A percentile compares a stretch with the other conserved stretches of the same genome.
These are phyloP conservation scores for Moesziomyces sp. DNA, from an alignment of 1,284 basidiomycete genomes.

Conservation along the genomic window DNA sequence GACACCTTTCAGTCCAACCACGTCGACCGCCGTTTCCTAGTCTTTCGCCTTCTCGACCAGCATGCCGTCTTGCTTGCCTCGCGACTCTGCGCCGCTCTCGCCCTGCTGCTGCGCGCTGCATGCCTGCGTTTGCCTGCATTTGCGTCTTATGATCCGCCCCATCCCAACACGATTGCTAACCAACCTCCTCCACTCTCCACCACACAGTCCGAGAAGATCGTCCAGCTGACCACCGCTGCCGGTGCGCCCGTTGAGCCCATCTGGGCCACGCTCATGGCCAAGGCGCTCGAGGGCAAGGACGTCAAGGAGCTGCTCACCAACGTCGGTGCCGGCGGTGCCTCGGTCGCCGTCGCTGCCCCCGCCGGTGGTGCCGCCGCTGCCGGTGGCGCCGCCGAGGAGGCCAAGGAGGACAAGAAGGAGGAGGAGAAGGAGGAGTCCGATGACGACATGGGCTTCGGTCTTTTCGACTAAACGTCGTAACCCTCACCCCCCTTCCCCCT, in stretches of 20 bases:
- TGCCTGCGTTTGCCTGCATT: too few species aligned
- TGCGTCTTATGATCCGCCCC: neutral
- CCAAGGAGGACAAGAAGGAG: slow-evolving; percentile 80
- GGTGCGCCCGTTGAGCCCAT: slow-evolving; percentile 90
- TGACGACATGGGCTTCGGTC: slow-evolving; percentile 76
- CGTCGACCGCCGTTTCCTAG: too few species aligned
- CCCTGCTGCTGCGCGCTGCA: too few species aligned
- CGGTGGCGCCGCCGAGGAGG: slow-evolving; percentile 78
- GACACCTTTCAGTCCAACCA: too few species aligned
- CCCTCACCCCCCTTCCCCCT: too few species aligned
- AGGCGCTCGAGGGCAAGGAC: slow-evolving; percentile 97
- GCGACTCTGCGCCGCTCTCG: too few species aligned
- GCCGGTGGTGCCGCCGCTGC: slow-evolving; percentile 75
- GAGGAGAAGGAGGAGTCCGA: slow-evolving; percentile 69
- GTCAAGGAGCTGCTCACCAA: slow-evolving; percentile 93
- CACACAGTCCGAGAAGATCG: slow-evolving; percentile 86
- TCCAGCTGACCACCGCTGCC: slow-evolving; percentile 83
- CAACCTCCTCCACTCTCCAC: neutral
- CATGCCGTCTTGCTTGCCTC: too few species aligned
- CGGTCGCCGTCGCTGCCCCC: slow-evolving; percentile 70
- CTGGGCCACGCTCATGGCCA: slow-evolving; percentile 95
- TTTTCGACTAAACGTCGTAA: slow-evolving; percentile 76
- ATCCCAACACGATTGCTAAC: neutral
- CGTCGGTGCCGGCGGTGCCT: slow-evolving; percentile 81
- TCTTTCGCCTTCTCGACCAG: too few species aligned